phyloP scores from a whole-genome alignment of 352 stramenopile species.

The Thalassiosira mediterranea region DNA sequence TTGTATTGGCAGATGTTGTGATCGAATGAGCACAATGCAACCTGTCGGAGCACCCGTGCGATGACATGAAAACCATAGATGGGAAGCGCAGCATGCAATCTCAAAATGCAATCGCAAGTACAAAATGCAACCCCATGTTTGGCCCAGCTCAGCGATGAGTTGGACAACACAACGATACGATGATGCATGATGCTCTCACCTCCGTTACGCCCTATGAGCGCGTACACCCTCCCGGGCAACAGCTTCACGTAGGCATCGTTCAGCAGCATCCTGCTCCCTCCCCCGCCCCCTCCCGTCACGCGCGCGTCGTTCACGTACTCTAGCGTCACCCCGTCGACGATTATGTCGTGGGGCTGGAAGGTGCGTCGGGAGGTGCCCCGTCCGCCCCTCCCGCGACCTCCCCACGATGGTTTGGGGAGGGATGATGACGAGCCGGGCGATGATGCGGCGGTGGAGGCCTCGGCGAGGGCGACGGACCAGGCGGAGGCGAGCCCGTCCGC shows the following conservation, averaged over 20 bases:
- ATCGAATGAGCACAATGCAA: too few relatives aligned
- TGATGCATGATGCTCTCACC: too few relatives aligned
- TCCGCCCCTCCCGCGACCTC: slow-evolving; percentile 68
- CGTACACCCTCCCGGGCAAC: slow-evolving; percentile 60
- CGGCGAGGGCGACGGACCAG: slow-evolving; percentile 55
- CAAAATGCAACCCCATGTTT: too few relatives aligned
- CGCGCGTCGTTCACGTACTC: slow-evolving; percentile 61
- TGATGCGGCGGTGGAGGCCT: slow-evolving; percentile 7
- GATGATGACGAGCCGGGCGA: neutral
- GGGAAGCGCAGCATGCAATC: too few relatives aligned
- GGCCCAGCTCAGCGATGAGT: too few relatives aligned
- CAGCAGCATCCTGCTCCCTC: slow-evolving; percentile 54
- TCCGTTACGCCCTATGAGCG: slow-evolving; percentile 64
- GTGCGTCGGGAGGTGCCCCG: slow-evolving; percentile 57
- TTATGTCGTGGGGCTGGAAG: slow-evolving; percentile 62
- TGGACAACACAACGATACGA: neutral
- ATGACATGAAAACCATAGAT: too few relatives aligned
- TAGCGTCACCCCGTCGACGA: slow-evolving; percentile 64
- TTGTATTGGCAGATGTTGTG: too few relatives aligned
- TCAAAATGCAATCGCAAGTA: too few relatives aligned
- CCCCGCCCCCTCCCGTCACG: slow-evolving; percentile 27
- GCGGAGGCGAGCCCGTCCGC: slow-evolving; percentile 64
- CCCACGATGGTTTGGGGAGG: slow-evolving; percentile 38
- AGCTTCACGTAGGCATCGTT: slow-evolving; percentile 71
- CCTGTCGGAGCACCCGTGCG: too few relatives aligned